phyloP scores from a whole-genome alignment of 2,329 filamentous ascomycete genomes.

The Rhinocladiella mackenziei region DNA sequence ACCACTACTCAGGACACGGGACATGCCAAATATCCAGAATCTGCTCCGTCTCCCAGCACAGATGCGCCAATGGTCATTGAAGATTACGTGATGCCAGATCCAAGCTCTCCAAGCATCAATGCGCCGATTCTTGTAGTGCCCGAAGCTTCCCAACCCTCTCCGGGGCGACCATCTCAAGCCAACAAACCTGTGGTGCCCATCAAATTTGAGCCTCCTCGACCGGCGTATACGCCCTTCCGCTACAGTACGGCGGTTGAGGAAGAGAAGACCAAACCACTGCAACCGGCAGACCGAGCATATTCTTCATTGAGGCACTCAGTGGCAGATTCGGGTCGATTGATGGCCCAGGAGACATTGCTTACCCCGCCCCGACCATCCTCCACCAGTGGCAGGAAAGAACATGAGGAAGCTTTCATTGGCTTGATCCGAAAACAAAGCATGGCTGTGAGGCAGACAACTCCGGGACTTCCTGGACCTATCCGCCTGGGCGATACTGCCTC shows the following conservation, averaged over 20 bases:
- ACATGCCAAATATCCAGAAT: constrained; percentile 19
- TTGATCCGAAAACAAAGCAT: constrained; percentile 45
- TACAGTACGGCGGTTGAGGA: constrained; percentile 43
- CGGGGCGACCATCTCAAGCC: constrained; percentile 3
- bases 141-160: constrained; percentile 7
- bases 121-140: constrained; percentile 18
- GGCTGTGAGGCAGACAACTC: constrained; percentile 20
- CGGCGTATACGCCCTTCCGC: constrained; percentile 46
- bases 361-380: constrained; percentile 26
- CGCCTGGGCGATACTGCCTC: constrained; percentile 30
- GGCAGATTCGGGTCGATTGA: constrained; percentile 42
- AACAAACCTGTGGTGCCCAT: constrained; percentile 21
- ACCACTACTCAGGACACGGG: constrained; percentile 11
- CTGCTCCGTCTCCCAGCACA: constrained; percentile 22
- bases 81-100: constrained; percentile 24
- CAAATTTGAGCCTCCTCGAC: constrained; percentile 36
- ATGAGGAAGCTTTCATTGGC: constrained; percentile 46
- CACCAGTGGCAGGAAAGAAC: constrained; percentile 31
- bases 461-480: constrained; percentile 34
- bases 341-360: constrained; percentile 34
- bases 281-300: constrained; percentile 46
- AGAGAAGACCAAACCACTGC: constrained; percentile 37
- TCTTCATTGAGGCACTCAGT: constrained; percentile 45
- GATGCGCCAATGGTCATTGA: constrained; percentile 31
- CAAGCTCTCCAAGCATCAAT: constrained; percentile 25